Evolutionary conservation across 2,329 filamentous ascomycete genomes (phyloP).

Genomic region (Neofusicoccum kwambonambiense): DNA sequence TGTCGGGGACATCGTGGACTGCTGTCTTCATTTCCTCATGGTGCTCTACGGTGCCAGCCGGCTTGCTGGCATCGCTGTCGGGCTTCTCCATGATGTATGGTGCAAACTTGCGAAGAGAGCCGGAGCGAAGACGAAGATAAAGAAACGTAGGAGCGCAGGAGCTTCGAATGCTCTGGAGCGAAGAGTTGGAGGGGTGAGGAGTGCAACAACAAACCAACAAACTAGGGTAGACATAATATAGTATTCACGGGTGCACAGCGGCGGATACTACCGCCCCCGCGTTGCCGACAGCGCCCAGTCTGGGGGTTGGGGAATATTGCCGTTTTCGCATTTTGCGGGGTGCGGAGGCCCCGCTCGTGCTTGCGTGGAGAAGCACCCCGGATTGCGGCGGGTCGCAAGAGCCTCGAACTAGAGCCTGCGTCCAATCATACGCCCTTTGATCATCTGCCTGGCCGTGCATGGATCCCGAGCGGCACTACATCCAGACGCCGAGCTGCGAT

Average conservation of each 20-base stretch:
- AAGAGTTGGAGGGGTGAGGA: background rate
- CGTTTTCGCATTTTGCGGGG: background rate
- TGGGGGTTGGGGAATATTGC: conserved; percentile 5
- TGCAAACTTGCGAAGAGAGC: no score
- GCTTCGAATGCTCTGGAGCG: no score
- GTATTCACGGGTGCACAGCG: background rate
- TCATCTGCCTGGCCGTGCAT: background rate
- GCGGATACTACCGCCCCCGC: background rate
- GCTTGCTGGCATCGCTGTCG: background rate
- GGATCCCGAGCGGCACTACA: no score
- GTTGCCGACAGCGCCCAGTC: background rate
- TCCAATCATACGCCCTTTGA: background rate
- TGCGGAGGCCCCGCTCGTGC: background rate
- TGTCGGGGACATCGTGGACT: background rate
- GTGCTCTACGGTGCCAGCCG: background rate
- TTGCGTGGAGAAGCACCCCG: background rate
- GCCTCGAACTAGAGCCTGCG: background rate
- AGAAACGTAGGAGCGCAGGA: no score
- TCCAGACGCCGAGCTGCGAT: no score
- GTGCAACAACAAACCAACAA: no score
- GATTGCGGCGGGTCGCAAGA: background rate
- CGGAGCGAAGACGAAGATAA: no score
- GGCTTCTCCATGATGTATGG: background rate
- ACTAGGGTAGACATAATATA: background rate
- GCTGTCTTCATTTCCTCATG: background rate